Conservation (phyloP, 129 eudicot species). For the Cynara cardunculus region DNA sequence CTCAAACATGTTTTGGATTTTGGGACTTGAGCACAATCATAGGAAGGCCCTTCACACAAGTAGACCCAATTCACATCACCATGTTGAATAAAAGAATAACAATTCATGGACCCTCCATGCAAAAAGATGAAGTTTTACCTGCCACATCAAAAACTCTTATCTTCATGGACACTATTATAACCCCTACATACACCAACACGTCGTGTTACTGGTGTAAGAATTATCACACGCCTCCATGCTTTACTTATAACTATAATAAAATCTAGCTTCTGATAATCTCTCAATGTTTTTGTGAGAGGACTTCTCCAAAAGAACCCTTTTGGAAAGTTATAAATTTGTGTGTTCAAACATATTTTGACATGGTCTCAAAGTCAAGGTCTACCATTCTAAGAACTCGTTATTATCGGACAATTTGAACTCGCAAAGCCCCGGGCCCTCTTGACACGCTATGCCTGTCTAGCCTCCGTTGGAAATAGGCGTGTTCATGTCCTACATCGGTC, state of each 20-base stretch:
- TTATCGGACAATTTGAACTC: no score
- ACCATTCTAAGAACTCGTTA: no score
- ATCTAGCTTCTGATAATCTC: not conserved
- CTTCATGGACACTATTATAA: not conserved
- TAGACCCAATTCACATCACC: slow-evolving; percentile 19
- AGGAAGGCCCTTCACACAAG: slow-evolving; percentile 15
- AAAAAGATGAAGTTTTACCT: slow-evolving; percentile 8
- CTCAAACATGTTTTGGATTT: slow-evolving; percentile 42
- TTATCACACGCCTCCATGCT: not conserved
- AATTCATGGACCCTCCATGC: slow-evolving; percentile 24
- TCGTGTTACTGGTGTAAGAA: not conserved
- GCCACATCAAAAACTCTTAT: not conserved
- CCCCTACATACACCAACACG: not conserved
- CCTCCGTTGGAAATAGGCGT: no score
- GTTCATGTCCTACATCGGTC: no score
- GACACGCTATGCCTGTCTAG: no score
- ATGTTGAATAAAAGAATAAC: slow-evolving; percentile 35
- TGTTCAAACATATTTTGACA: no score
- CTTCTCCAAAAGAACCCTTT: not conserved
- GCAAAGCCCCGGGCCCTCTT: no score
- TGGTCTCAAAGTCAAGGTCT: no score
- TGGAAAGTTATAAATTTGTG: no score
- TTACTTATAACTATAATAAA: not conserved
- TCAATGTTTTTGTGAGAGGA: not conserved
- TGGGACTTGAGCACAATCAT: slow-evolving; percentile 3